These are phyloP conservation scores for Gossypium longicalyx DNA, from an alignment of 345 rosid genomes.

Conservation along the genomic window DNA sequence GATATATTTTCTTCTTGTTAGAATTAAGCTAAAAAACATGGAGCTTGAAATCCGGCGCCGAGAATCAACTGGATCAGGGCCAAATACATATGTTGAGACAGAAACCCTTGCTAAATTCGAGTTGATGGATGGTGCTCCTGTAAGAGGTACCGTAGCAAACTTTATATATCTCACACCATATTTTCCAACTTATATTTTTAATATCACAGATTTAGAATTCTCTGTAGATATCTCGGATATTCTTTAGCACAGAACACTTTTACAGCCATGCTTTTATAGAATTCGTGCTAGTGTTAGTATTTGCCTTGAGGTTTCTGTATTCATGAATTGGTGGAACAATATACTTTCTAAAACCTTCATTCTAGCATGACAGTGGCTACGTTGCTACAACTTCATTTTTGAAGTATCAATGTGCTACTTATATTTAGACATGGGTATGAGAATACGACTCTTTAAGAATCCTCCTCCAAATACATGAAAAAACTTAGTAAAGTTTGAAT, in stretches of 20 bases:
- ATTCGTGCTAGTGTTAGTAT: not conserved
- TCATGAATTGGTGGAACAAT: not conserved
- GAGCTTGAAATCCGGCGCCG: conserved; percentile 68
- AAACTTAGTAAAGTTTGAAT: not conserved
- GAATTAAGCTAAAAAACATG: conserved; percentile 63
- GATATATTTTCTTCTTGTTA: conserved; percentile 56
- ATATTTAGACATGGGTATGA: not conserved
- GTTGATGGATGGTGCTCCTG: conserved; percentile 69
- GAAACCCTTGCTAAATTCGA: conserved; percentile 63
- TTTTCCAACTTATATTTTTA: not conserved
- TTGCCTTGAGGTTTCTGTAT: not conserved
- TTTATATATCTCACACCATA: not conserved
- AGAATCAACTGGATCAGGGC: conserved; percentile 63
- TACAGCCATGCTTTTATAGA: not conserved
- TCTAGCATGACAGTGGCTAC: not conserved
- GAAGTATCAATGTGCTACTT: not conserved
- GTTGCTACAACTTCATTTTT: not conserved
- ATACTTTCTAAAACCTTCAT: not conserved
- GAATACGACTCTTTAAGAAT: not conserved
- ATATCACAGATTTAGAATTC: not conserved
- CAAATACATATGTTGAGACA: conserved; percentile 60
- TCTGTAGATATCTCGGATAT: not conserved
- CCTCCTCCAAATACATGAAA: not conserved
- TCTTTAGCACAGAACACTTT: not conserved
- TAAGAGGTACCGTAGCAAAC: conserved; percentile 40